Conservation (phyloP, 495 filamentous ascomycete species). For the Parmelia sp. region DNA sequence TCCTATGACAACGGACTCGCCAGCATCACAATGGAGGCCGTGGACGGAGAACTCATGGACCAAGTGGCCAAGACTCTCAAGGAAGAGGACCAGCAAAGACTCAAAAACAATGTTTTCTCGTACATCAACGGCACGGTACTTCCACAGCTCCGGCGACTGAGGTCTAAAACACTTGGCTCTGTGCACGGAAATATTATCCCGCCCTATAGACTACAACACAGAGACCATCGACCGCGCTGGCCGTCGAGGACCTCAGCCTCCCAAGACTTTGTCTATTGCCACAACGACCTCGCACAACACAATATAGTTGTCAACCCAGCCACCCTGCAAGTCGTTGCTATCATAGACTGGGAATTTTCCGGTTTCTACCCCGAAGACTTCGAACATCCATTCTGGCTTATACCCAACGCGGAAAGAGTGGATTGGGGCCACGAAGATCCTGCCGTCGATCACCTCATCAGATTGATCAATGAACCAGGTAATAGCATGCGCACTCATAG, state of each 20-base stretch:
- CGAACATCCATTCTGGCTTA: constrained; percentile 22
- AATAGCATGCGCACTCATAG: not conserved
- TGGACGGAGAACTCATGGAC: not conserved
- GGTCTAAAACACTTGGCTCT: constrained; percentile 5
- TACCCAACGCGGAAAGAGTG: not conserved
- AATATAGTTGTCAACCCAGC: constrained; percentile 34
- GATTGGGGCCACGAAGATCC: not conserved
- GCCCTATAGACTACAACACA: not conserved
- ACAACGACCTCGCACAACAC: constrained; percentile 32
- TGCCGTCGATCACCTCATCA: not conserved
- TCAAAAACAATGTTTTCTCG: not conserved
- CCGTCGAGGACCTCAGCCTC: not conserved
- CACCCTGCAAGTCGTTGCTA: constrained; percentile 30
- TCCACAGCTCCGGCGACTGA: constrained; percentile 3
- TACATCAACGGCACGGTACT: not conserved
- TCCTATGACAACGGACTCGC: constrained; percentile 17
- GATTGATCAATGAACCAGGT: not conserved
- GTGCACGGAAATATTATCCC: constrained; percentile 5
- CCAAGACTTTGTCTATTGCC: constrained; percentile 32
- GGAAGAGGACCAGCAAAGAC: not conserved
- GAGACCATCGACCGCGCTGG: not conserved
- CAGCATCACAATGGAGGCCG: not conserved
- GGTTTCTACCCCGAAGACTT: constrained; percentile 33
- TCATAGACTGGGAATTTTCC: constrained; percentile 37
- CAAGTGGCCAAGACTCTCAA: not conserved